Base-by-base conservation (phyloP, 805 yeast species). In the Yamadazyma phyllophila region DNA sequence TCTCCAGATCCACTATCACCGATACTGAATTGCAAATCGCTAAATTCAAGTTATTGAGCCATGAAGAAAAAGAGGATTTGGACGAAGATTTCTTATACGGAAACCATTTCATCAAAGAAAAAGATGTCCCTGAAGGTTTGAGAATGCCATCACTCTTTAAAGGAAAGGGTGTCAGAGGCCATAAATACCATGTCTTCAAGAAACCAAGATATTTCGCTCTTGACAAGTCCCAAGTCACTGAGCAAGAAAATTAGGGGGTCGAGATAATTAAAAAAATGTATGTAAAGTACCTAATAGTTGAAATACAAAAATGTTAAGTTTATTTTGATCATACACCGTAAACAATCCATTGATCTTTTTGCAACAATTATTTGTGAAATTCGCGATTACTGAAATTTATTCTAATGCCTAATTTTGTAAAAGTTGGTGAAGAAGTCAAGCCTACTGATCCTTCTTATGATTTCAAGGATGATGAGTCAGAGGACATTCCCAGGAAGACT, bases 1-100 rank as follows among this genome's bases (percentile, higher is more conserved):
- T 94, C 35, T 83, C 95, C 38, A 80, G 99, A 60, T 88, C 94
- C 7, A 83, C 96, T 0, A 91, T 94, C 54, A 94, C 99, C 0
- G 99, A 94, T 62, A 94, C 99, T 2, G 99, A 94, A 66, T 79
- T 94, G 43, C 99, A 94, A 72, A 85, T 88, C 15, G 99, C 96
- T 40, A 91, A 94, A 63, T 94, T 94, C 73, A 82, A 82, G 54
- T 74, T 87, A 29, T 71, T 78, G 33, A 58, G 53, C 24, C 62
- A 60, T 1, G 61, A 61, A 13, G 74, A 74, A 29, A 63, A 62
- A 31, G 66, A 49, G 54, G 59, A 37, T 53, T 50, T 52, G 33
- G 65, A 65, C 39, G 60, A 44, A 11, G 72, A 72, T 17, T 65
- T 74, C 46, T 60, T 71, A 48, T 83, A 85, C 55, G 77, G 81